Percentiles rank a stretch among this genome's conserved stretches.
Conservation (phyloP, 2,329 filamentous ascomycete genomes). For the Trichoderma semiorbis region DNA sequence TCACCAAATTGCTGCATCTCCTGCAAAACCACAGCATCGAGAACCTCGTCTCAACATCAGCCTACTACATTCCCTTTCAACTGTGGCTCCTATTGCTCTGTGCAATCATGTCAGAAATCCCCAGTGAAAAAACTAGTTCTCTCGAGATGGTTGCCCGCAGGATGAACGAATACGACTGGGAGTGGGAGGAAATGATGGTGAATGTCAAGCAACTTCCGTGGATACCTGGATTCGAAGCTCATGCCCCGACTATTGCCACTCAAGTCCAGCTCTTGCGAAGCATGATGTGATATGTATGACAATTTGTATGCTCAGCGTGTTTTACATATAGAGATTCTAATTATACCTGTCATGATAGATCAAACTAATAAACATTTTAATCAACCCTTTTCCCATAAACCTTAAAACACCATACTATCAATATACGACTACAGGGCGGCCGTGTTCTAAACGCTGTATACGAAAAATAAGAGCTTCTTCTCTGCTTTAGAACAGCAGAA, state of each 20-base stretch:
- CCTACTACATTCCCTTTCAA: neutral
- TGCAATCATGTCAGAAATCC: neutral
- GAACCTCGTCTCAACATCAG: neutral
- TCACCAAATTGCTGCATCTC: neutral
- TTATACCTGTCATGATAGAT: neutral
- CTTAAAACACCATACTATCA: neutral
- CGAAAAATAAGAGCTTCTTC: neutral
- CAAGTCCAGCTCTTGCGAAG: neutral
- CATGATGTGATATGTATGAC: neutral
- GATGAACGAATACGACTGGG: neutral
- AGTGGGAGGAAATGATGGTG: neutral
- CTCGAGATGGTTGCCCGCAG: neutral
- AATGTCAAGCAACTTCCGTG: conserved; percentile 1
- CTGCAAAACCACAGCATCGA: neutral
- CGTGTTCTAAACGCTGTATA: neutral
- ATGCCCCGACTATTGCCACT: neutral
- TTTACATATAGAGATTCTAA: neutral
- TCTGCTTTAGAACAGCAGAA: neutral
- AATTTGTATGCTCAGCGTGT: neutral
- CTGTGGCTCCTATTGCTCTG: conserved; percentile 2
- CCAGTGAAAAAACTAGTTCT: neutral
- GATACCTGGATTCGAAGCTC: neutral
- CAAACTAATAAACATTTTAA: neutral
- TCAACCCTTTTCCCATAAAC: neutral
- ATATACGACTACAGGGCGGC: neutral